Conservation (phyloP, 768 basidiomycete species). For the Collybiopsis luxurians region DNA sequence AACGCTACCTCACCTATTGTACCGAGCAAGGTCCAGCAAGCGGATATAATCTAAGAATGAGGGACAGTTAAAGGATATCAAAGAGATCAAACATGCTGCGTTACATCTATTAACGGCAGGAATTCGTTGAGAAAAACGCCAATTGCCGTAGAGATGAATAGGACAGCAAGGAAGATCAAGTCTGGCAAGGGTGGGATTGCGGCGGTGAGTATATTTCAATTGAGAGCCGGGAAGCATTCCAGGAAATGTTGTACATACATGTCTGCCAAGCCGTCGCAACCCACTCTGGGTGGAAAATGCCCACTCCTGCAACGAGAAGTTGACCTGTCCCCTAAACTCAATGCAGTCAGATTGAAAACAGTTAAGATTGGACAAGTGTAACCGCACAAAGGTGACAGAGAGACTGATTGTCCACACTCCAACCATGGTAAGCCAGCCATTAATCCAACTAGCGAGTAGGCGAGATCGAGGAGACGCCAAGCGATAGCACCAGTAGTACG, state of each 20-base stretch:
- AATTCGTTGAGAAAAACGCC: slow-evolving; percentile 56
- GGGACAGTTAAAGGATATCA: not conserved
- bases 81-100: slow-evolving; percentile 7
- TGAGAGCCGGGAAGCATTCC: not conserved
- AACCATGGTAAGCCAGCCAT: slow-evolving; percentile 67
- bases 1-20: slow-evolving; percentile 40
- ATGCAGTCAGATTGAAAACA: not conserved
- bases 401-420: slow-evolving; percentile 68
- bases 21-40: slow-evolving; percentile 61
- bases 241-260: slow-evolving; percentile 29
- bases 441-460: slow-evolving; percentile 59
- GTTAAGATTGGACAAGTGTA: not conserved
- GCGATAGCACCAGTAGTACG: slow-evolving; percentile 67
- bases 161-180: slow-evolving; percentile 55
- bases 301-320: slow-evolving; percentile 56
- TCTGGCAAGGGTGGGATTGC: slow-evolving; percentile 27
- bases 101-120: slow-evolving; percentile 48
- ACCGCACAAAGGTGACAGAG: slow-evolving; percentile 50
- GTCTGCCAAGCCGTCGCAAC: slow-evolving; percentile 59
- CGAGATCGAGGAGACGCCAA: slow-evolving; percentile 50
- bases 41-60: slow-evolving; percentile 49
- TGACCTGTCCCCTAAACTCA: slow-evolving; percentile 50
- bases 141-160: slow-evolving; percentile 43
- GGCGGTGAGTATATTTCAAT: not conserved
- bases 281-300: slow-evolving; percentile 59